Percentiles rank a stretch among this genome's conserved stretches.
Conservation (phyloP, 108 stramenopile species). For the Asterionellopsis glacialis region DNA sequence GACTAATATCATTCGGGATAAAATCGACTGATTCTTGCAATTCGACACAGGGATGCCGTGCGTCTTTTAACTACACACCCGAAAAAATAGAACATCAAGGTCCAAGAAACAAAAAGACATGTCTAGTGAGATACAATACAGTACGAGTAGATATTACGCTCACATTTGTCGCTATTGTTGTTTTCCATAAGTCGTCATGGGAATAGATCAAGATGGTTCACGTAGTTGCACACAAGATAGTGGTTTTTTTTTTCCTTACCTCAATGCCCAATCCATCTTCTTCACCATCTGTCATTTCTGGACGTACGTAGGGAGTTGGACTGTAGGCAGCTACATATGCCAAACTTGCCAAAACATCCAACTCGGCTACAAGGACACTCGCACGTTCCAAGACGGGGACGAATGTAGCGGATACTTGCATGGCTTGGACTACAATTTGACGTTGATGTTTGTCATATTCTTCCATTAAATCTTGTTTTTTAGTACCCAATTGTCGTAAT, state of each 20-base stretch:
- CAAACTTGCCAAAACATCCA: constrained; percentile 85
- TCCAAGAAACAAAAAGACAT: not conserved
- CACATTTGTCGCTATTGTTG: too few relatives aligned
- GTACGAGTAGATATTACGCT: too few relatives aligned
- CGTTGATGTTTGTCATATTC: constrained; percentile 76
- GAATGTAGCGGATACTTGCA: constrained; percentile 83
- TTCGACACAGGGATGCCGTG: constrained; percentile 97
- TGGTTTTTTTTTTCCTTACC: too few relatives aligned
- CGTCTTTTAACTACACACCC: constrained; percentile 46
- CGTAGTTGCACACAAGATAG: too few relatives aligned
- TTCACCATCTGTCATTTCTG: constrained; percentile 82
- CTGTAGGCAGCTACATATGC: constrained; percentile 87
- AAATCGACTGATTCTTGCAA: constrained; percentile 85
- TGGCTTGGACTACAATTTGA: constrained; percentile 69
- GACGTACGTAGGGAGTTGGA: constrained; percentile 78
- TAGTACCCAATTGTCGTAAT: constrained; percentile 52
- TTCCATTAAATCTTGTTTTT: constrained; percentile 50
- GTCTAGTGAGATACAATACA: too few relatives aligned
- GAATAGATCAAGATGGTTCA: too few relatives aligned
- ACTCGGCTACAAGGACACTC: constrained; percentile 43
- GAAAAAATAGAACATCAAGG: not conserved
- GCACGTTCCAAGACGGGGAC: constrained; percentile 75
- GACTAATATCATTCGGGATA: constrained; percentile 92
- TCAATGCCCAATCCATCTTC: constrained; percentile 77
- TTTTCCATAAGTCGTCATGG: too few relatives aligned